A percentile compares a stretch with the other conserved stretches of the same genome.
These are phyloP conservation scores for Pseudomassariella vexata DNA, from an alignment of 2,329 filamentous ascomycete species.

Conservation along the genomic window DNA sequence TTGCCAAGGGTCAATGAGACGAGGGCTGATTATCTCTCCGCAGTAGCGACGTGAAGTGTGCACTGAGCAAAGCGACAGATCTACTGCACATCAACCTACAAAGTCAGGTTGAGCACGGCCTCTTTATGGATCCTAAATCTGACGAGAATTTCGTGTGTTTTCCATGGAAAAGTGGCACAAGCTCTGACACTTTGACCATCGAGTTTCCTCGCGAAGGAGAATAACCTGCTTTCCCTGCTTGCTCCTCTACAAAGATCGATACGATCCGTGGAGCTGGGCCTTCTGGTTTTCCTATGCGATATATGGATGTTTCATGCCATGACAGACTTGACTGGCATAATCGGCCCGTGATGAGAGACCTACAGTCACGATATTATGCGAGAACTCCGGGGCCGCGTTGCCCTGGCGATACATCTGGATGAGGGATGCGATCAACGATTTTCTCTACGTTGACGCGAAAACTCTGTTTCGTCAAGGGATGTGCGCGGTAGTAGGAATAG, in stretches of 20 bases:
- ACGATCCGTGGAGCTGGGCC: constrained; percentile 26
- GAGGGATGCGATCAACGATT: constrained; percentile 10
- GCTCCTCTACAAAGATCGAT: constrained; percentile 18
- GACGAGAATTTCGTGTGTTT: constrained; percentile 17
- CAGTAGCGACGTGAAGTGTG: constrained; percentile 11
- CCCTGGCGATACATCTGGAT: not conserved
- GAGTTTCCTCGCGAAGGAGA: constrained; percentile 16
- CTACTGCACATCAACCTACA: constrained; percentile 18
- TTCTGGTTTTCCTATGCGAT: constrained; percentile 18
- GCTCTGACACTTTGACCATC: constrained; percentile 23
- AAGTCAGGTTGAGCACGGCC: constrained; percentile 7
- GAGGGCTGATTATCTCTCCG: constrained; percentile 8
- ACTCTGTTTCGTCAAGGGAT: constrained; percentile 11
- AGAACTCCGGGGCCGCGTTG: not conserved
- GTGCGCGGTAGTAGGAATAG: not conserved
- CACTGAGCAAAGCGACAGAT: constrained; percentile 11
- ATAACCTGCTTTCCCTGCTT: constrained; percentile 23
- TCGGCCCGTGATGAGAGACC: constrained; percentile 6
- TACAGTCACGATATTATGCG: constrained; percentile 3
- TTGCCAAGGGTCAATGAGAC: constrained; percentile 7
- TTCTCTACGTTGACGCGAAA: constrained; percentile 16
- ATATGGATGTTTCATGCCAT: constrained; percentile 15
- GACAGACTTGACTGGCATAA: constrained; percentile 12
- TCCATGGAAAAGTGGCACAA: constrained; percentile 20
- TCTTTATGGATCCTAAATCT: not conserved